A percentile compares a stretch with the other conserved stretches of the same genome.
Conservation (phyloP, 148 eudicot species). For the Heliamphora exappendiculata region DNA sequence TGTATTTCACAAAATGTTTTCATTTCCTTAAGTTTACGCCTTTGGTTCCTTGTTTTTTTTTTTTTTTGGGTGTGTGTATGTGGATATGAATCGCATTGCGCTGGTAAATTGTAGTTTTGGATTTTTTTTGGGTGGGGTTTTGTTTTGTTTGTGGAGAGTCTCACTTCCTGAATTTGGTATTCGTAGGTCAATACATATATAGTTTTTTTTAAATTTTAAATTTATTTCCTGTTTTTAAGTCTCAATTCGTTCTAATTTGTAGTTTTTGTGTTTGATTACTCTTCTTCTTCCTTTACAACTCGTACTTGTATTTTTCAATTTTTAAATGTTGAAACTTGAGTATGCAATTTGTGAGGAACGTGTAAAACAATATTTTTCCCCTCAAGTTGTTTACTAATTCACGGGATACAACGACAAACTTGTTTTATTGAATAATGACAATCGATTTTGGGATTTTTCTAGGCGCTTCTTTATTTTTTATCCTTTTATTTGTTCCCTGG, state of each 20-base stretch:
- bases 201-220: neutral
- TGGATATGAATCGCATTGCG: too few relatives aligned
- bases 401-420: neutral
- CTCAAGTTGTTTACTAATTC: neutral
- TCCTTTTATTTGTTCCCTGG: neutral
- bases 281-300: too few relatives aligned
- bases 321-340: neutral
- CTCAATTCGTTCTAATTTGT: neutral
- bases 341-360: slow-evolving; percentile 18
- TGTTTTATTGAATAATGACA: neutral
- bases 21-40: too few relatives aligned
- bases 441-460: neutral
- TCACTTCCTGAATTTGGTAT: neutral
- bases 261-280: neutral
- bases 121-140: neutral
- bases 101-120: too few relatives aligned
- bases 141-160: neutral
- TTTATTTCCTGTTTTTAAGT: neutral
- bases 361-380: neutral
- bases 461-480: neutral
- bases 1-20: too few relatives aligned
- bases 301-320: neutral
- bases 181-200: neutral
- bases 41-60: too few relatives aligned
- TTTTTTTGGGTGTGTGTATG: too few relatives aligned